Conservation (phyloP, 2,329 filamentous ascomycete species). For the Ophiosphaerella korrae region DNA sequence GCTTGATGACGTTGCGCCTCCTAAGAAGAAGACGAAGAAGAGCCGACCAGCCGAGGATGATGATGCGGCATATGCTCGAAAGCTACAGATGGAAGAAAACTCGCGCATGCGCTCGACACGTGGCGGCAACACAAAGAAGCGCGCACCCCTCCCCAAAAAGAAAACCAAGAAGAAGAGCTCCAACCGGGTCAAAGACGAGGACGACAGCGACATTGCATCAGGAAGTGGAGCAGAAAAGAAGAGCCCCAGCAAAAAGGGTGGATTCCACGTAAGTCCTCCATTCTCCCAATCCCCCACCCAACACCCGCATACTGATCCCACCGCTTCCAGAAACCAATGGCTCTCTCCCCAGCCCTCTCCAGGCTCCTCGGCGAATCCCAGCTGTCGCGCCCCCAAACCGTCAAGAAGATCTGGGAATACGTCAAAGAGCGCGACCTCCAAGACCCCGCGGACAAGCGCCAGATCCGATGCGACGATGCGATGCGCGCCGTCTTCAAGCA, state of each 20-base stretch:
- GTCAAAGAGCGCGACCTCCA: constrained; percentile 89
- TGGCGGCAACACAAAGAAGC: constrained; percentile 66
- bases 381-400: constrained; percentile 91
- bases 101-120: constrained; percentile 73
- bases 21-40: constrained; percentile 66
- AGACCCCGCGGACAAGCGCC: constrained; percentile 87
- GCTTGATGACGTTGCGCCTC: constrained; percentile 46
- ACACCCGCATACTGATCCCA: constrained; percentile 35
- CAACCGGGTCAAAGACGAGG: constrained; percentile 75
- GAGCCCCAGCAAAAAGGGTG: constrained; percentile 76
- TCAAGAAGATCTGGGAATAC: constrained; percentile 95
- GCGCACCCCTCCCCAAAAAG: constrained; percentile 63
- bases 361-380: constrained; percentile 74
- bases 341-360: constrained; percentile 71
- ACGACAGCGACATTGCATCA: constrained; percentile 76
- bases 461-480: constrained; percentile 89
- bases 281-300: not conserved
- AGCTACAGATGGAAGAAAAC: constrained; percentile 92
- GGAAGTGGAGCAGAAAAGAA: constrained; percentile 67
- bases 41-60: constrained; percentile 72
- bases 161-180: constrained; percentile 73
- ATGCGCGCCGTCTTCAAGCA: constrained; percentile 93
- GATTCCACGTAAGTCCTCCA: constrained; percentile 73
- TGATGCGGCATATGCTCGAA: constrained; percentile 84
- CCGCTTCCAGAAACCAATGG: constrained; percentile 68